These are phyloP conservation scores for Eucalyptus cladocalyx DNA, from an alignment of 345 rosid genomes.

Conservation along the genomic window DNA sequence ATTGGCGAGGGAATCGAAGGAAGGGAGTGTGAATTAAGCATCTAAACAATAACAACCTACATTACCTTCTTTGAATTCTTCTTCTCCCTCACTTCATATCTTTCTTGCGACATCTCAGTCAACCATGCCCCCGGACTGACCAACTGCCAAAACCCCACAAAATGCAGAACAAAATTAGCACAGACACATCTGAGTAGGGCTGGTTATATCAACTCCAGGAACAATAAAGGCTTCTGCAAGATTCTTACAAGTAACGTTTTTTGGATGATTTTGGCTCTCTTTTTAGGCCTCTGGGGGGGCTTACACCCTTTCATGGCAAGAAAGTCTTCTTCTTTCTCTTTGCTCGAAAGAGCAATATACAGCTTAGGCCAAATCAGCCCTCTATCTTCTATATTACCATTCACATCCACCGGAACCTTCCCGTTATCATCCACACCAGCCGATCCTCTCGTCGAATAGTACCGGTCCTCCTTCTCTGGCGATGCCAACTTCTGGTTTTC, in stretches of 20 bases:
- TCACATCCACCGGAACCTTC: constrained; percentile 19
- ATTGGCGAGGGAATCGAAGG: not conserved
- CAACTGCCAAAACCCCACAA: constrained; percentile 31
- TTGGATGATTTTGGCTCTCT: constrained; percentile 60
- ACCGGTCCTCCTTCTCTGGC: constrained; percentile 53
- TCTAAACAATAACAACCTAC: not conserved
- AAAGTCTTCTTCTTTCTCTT: constrained; percentile 74
- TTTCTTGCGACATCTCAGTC: constrained; percentile 72
- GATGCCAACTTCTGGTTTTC: constrained; percentile 32
- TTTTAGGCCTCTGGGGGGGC: constrained; percentile 68
- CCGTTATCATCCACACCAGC: constrained; percentile 7
- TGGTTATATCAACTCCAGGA: not conserved
- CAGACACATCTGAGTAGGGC: not conserved
- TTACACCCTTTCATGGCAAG: constrained; percentile 78
- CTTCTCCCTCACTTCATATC: constrained; percentile 74
- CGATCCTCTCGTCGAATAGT: constrained; percentile 52
- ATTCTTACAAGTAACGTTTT: constrained; percentile 55
- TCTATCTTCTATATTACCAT: constrained; percentile 35
- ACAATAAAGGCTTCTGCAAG: not conserved
- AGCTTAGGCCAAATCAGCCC: constrained; percentile 54
- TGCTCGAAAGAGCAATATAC: constrained; percentile 42
- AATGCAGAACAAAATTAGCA: not conserved
- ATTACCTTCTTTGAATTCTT: constrained; percentile 63
- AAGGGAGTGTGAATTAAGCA: not conserved
- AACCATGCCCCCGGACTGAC: constrained; percentile 81